A percentile compares a stretch with the other conserved stretches of the same genome.
phyloP scores from a whole-genome alignment of 2,329 filamentous ascomycete species.

The Knufia fluminis region DNA sequence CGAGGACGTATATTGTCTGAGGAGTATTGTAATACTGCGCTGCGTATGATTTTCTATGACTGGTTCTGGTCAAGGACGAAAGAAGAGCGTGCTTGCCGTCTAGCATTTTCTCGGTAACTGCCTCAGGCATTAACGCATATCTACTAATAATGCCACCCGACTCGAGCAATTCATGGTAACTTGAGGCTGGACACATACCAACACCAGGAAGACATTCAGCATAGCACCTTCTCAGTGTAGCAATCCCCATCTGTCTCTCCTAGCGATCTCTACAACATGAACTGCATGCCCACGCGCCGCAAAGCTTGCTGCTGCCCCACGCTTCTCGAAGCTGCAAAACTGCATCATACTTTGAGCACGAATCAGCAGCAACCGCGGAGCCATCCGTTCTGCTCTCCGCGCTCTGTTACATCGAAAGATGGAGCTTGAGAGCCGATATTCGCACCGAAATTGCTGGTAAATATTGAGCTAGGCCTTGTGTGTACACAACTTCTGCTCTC shows the following conservation, averaged over 20 bases:
- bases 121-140: no score
- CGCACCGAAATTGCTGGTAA: background rate
- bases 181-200: background rate
- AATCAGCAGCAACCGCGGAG: background rate
- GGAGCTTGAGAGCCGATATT: background rate
- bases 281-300: background rate
- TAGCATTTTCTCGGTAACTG: no score
- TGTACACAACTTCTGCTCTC: background rate
- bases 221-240: no score
- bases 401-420: background rate
- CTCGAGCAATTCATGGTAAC: no score
- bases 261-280: no score
- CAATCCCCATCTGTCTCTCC: no score
- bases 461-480: background rate
- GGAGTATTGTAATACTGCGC: no score
- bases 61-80: no score
- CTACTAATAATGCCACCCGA: no score
- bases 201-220: background rate
- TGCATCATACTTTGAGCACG: slow-evolving; percentile 5
- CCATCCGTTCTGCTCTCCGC: background rate
- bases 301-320: background rate
- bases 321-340: slow-evolving; percentile 7
- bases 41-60: no score
- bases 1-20: no score
- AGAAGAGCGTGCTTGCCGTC: no score